Conservation (phyloP, 768 basidiomycete species). For the Suillus ampliporus region DNA sequence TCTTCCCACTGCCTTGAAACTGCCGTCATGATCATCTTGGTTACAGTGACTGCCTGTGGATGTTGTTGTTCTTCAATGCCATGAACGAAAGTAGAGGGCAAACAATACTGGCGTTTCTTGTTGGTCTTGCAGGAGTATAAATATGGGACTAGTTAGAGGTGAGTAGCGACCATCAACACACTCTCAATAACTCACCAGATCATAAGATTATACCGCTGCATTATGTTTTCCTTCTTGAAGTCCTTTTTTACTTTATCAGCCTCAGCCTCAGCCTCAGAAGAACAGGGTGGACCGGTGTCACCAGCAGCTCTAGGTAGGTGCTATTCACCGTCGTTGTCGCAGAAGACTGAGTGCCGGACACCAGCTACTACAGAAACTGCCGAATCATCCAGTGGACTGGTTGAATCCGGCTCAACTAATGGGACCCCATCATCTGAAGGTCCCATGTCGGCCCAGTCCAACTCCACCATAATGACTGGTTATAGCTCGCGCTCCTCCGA, state of each 20-base stretch:
- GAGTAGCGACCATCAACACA: not conserved
- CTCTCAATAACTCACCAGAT: not conserved
- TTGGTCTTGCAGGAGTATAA: not conserved
- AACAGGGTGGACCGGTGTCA: not conserved
- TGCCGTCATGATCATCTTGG: not conserved
- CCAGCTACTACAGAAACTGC: not conserved
- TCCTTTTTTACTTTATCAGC: not conserved
- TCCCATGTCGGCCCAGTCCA: not conserved
- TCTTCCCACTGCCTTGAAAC: not conserved
- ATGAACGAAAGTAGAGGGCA: not conserved
- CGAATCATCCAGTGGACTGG: not conserved
- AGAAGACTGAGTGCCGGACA: not conserved
- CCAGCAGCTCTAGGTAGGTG: not conserved
- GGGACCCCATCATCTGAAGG: not conserved
- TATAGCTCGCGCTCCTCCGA: not conserved
- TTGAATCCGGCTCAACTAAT: not conserved
- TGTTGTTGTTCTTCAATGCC: not conserved
- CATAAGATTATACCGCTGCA: not conserved
- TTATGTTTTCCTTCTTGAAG: not conserved
- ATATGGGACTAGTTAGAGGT: not conserved
- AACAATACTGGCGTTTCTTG: not conserved
- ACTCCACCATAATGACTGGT: not conserved
- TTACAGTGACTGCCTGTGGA: not conserved
- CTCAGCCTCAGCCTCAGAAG: not conserved
- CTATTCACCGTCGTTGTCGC: not conserved